Evolutionary conservation across 305 asterid species (phyloP).

Genomic region (Nicotiana rustica): DNA sequence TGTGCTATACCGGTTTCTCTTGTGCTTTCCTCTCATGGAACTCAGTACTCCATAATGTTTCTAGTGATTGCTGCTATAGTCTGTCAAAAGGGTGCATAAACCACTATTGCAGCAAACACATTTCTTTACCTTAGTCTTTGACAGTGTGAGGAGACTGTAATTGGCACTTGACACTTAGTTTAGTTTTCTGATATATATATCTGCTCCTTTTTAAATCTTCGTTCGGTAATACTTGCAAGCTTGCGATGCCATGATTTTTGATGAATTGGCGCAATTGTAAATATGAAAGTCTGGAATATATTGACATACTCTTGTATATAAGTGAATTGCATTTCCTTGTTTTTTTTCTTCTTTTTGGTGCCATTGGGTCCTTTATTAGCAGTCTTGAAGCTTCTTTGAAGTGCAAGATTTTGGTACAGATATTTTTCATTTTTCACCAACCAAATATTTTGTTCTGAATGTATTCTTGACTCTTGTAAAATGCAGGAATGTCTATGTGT

Average conservation of each 20-base stretch:
- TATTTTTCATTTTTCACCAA: slow-evolving; percentile 23
- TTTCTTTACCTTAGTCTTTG: slow-evolving; percentile 5
- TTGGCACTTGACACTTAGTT: neutral
- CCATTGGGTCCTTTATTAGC: slow-evolving; percentile 15
- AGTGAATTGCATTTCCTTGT: slow-evolving; percentile 26
- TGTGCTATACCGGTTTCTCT: slow-evolving; percentile 24
- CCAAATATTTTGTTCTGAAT: slow-evolving; percentile 24
- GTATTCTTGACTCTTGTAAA: slow-evolving; percentile 24
- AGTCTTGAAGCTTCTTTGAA: slow-evolving; percentile 27
- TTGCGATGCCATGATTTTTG: neutral
- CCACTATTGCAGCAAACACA: neutral
- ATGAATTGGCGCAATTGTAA: slow-evolving; percentile 6
- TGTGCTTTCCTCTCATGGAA: slow-evolving; percentile 31
- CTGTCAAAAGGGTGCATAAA: slow-evolving; percentile 29
- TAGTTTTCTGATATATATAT: slow-evolving; percentile 25
- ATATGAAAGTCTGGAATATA: neutral
- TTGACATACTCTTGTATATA: slow-evolving; percentile 11
- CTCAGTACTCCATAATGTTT: neutral
- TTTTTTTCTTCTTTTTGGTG: slow-evolving; percentile 21
- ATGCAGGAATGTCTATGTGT: slow-evolving; percentile 82
- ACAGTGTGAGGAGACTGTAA: neutral
- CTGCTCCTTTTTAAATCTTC: neutral
- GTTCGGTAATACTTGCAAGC: slow-evolving; percentile 13
- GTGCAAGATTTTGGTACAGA: neutral
- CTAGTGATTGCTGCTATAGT: neutral